Evolutionary conservation across 2,329 filamentous ascomycete species (phyloP).

Genomic region (Clonostachys byssicola): DNA sequence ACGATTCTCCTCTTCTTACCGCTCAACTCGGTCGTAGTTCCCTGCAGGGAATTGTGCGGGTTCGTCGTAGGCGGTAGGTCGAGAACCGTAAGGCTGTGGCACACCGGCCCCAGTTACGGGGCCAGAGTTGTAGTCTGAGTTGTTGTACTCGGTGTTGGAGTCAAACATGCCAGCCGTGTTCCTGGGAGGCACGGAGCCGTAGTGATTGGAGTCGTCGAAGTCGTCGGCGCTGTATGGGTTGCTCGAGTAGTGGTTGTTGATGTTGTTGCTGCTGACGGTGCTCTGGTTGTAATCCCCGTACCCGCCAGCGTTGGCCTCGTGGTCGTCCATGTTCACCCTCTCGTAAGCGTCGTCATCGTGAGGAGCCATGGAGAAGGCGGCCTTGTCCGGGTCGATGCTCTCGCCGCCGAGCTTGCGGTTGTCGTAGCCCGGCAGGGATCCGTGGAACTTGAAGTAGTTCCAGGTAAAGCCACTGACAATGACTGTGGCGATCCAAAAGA

Average conservation of each 20-base stretch:
- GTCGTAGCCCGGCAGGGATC: conserved; percentile 58
- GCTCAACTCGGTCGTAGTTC: conserved; percentile 46
- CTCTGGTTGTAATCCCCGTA: conserved; percentile 17
- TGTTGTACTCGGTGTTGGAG: conserved; percentile 43
- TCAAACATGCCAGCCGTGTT: conserved; percentile 41
- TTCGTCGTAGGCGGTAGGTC: conserved; percentile 21
- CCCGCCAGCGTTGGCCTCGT: conserved; percentile 24
- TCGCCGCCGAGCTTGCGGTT: conserved; percentile 34
- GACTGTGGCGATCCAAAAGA: conserved; percentile 50
- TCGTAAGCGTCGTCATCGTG: conserved; percentile 64
- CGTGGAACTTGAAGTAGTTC: conserved; percentile 58
- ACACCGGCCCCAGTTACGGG: not conserved
- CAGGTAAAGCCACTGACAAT: conserved; percentile 57
- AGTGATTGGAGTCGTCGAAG: conserved; percentile 30
- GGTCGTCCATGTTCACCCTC: conserved; percentile 49
- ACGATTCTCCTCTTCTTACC: not conserved
- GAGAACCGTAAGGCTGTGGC: conserved; percentile 5
- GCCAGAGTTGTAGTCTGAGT: conserved; percentile 41
- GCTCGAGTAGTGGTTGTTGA: conserved; percentile 26
- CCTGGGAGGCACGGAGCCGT: conserved; percentile 28
- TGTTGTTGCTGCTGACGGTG: conserved; percentile 19
- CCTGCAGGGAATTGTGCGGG: conserved; percentile 52
- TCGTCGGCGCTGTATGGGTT: conserved; percentile 32
- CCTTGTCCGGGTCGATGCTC: conserved; percentile 66
- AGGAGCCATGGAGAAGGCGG: conserved; percentile 64